These are phyloP conservation scores for Trypanosoma theileri DNA, from an alignment of 208 protist genomes.

Conservation along the genomic window DNA sequence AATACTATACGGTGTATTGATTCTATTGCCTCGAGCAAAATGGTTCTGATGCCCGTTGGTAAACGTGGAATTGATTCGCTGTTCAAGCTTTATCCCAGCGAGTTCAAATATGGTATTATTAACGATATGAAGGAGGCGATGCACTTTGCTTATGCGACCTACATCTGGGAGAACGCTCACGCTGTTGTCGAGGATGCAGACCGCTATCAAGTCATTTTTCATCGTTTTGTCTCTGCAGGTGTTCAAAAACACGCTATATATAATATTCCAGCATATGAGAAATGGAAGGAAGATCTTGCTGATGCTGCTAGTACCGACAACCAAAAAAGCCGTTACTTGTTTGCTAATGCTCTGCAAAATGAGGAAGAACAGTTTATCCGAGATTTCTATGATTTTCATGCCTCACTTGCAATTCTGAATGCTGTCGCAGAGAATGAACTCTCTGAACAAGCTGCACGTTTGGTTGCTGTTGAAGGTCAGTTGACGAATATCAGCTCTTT, in stretches of 20 bases:
- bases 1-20: conserved; percentile 73
- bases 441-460: conserved; percentile 87
- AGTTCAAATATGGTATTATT: conserved; percentile 77
- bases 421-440: conserved; percentile 90
- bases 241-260: conserved; percentile 80
- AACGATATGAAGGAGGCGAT: conserved; percentile 91
- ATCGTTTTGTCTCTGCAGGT: conserved; percentile 82
- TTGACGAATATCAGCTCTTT: conserved; percentile 86
- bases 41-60: conserved; percentile 73
- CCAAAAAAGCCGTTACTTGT: conserved; percentile 84
- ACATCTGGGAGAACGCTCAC: conserved; percentile 77
- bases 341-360: conserved; percentile 84
- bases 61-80: conserved; percentile 87
- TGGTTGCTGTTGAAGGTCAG: conserved; percentile 89
- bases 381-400: conserved; percentile 92
- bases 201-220: conserved; percentile 78
- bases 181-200: conserved; percentile 56
- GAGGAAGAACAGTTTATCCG: conserved; percentile 83
- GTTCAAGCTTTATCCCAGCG: conserved; percentile 78
- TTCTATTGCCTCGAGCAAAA: conserved; percentile 47
- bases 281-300: conserved; percentile 73
- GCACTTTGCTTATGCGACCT: conserved; percentile 87
- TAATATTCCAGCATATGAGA: conserved; percentile 82
- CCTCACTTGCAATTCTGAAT: conserved; percentile 78
- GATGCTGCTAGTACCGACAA: conserved; percentile 83